phyloP scores from a whole-genome alignment of 805 yeast genomes.

The Kodamaea fukazawae region DNA sequence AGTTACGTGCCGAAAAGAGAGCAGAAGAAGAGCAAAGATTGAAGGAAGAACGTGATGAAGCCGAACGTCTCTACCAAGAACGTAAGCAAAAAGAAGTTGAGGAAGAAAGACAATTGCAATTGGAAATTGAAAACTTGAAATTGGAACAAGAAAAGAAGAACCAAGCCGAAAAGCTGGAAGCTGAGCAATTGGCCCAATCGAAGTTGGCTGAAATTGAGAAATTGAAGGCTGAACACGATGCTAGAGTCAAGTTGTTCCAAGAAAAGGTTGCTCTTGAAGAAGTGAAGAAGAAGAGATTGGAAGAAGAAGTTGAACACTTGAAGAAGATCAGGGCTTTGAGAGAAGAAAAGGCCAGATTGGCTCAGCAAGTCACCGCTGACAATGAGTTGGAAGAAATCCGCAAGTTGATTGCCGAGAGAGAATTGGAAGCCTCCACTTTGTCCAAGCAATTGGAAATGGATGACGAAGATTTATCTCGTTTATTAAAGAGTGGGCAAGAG shows the following conservation, averaged over 20 bases:
- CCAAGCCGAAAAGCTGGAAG: constrained; percentile 26
- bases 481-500: constrained; percentile 10
- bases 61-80: constrained; percentile 23
- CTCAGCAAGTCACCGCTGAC: constrained; percentile 20
- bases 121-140: constrained; percentile 32
- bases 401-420: constrained; percentile 31
- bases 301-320: constrained; percentile 40
- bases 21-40: constrained; percentile 27
- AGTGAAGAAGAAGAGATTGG: constrained; percentile 34
- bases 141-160: constrained; percentile 18
- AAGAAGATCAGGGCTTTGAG: constrained; percentile 38
- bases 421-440: constrained; percentile 30
- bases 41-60: constrained; percentile 24
- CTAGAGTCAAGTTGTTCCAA: constrained; percentile 27
- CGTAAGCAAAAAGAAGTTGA: constrained; percentile 23
- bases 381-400: constrained; percentile 24
- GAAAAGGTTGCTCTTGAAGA: constrained; percentile 35
- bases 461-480: constrained; percentile 23
- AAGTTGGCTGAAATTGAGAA: constrained; percentile 33
- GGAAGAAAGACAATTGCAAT: constrained; percentile 28
- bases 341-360: constrained; percentile 35
- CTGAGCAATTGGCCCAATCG: constrained; percentile 28
- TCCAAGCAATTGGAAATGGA: constrained; percentile 33
- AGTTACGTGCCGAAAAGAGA: constrained; percentile 23
- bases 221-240: constrained; percentile 34